Conservation (phyloP, 495 filamentous ascomycete genomes). For the Letharia lupina region DNA sequence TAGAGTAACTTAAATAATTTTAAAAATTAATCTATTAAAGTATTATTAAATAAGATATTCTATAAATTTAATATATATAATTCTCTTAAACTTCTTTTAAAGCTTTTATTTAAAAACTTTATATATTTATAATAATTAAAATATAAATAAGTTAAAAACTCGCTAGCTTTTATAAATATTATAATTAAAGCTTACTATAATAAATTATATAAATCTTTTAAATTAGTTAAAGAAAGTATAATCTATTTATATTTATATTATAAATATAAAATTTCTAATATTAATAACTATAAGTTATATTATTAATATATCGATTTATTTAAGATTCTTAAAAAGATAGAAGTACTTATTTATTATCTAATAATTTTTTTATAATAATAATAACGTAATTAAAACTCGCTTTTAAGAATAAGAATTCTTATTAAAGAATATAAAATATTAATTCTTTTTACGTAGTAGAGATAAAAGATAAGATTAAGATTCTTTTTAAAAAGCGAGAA, state of each 20-base stretch:
- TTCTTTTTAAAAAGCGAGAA: too few relatives aligned
- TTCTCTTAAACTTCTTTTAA: not conserved
- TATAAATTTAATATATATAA: not conserved
- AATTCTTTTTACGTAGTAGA: too few relatives aligned
- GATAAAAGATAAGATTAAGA: too few relatives aligned
- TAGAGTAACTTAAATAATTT: not conserved
- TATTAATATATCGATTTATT: slow-evolving; percentile 2
- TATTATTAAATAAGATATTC: not conserved
- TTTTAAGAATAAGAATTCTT: not conserved
- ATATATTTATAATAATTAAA: not conserved
- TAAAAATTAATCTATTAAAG: not conserved
- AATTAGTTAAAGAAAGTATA: too few relatives aligned
- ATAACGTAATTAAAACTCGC: too few relatives aligned
- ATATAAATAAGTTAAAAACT: not conserved
- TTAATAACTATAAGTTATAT: slow-evolving; percentile 2
- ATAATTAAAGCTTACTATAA: slow-evolving; percentile 5
- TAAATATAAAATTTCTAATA: not conserved
- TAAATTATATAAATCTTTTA: too few relatives aligned
- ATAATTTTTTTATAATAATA: too few relatives aligned
- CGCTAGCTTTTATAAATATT: not conserved
- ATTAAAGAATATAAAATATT: too few relatives aligned
- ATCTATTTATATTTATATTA: not conserved
- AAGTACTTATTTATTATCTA: too few relatives aligned
- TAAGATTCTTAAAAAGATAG: too few relatives aligned
- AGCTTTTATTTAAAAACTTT: not conserved